These are phyloP conservation scores for Debaryomyces fabryi DNA, from an alignment of 1,139 yeast genomes.

Conservation along the genomic window DNA sequence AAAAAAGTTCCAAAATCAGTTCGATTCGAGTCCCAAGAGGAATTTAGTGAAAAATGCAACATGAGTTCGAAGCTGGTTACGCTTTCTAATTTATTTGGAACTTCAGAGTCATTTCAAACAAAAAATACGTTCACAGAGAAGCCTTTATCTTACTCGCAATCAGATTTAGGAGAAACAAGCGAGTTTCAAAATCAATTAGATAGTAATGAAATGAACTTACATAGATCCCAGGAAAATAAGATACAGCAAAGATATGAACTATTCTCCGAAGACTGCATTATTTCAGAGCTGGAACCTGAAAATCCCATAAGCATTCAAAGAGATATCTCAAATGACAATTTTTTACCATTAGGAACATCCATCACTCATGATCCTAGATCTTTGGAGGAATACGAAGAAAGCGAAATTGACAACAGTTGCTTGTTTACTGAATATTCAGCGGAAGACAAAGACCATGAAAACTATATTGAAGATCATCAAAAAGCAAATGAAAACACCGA, in stretches of 20 bases:
- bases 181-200: background rate
- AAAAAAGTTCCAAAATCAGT: constrained; percentile 12
- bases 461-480: background rate
- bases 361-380: background rate
- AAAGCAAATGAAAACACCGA: background rate
- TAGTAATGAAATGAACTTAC: constrained; percentile 8
- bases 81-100: background rate
- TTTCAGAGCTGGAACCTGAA: background rate
- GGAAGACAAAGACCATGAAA: background rate
- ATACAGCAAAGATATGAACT: constrained; percentile 9
- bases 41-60: background rate
- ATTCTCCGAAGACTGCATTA: constrained; percentile 8
- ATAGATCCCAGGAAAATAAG: constrained; percentile 10
- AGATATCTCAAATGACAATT: background rate
- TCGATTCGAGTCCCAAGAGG: constrained; percentile 8
- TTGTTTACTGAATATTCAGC: background rate
- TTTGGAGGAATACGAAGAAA: background rate
- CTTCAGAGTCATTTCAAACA: background rate
- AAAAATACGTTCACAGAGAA: constrained; percentile 7
- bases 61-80: background rate
- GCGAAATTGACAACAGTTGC: background rate
- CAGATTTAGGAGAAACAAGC: constrained; percentile 6
- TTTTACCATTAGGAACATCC: background rate
- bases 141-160: constrained; percentile 9
- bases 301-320: background rate